Conservation (phyloP, 2,329 filamentous ascomycete genomes). For the Neoscytalidium dimidiatum region DNA sequence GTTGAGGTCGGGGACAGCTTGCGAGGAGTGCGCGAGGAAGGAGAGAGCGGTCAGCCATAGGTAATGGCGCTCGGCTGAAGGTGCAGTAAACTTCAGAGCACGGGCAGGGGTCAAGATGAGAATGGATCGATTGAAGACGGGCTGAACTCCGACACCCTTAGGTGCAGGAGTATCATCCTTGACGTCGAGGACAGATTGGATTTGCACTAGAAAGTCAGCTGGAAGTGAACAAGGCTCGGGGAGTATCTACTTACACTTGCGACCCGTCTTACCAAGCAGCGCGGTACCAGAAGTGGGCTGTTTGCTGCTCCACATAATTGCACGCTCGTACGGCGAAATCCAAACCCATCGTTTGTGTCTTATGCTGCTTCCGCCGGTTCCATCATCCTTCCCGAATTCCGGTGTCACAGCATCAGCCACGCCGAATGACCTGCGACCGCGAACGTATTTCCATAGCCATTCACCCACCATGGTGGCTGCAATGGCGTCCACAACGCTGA, state of each 20-base stretch:
- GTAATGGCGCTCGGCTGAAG: constrained; percentile 82
- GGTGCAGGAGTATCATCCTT: constrained; percentile 89
- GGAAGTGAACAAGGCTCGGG: constrained; percentile 11
- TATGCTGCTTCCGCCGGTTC: constrained; percentile 58
- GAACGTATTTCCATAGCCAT: constrained; percentile 92
- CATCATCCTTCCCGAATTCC: constrained; percentile 31
- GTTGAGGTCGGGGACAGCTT: constrained; percentile 75
- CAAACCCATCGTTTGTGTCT: constrained; percentile 97
- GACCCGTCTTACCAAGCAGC: constrained; percentile 88
- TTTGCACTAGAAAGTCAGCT: constrained; percentile 67
- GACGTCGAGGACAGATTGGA: constrained; percentile 95
- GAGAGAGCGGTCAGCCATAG: constrained; percentile 93
- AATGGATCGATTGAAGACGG: constrained; percentile 88
- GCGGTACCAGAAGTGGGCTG: constrained; percentile 87
- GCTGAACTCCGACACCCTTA: constrained; percentile 59
- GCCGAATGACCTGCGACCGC: constrained; percentile 87
- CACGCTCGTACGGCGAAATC: constrained; percentile 93
- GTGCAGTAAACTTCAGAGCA: constrained; percentile 91
- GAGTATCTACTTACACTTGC: constrained; percentile 74
- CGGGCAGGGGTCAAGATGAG: constrained; percentile 90
- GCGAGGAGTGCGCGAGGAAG: constrained; percentile 87
- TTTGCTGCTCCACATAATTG: constrained; percentile 98
- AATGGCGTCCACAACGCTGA: constrained; percentile 90
- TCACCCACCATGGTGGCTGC: constrained; percentile 98
- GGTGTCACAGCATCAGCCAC: constrained; percentile 70